Base-by-base conservation (phyloP, 2,329 filamentous ascomycete species). In the Coniella vitis region DNA sequence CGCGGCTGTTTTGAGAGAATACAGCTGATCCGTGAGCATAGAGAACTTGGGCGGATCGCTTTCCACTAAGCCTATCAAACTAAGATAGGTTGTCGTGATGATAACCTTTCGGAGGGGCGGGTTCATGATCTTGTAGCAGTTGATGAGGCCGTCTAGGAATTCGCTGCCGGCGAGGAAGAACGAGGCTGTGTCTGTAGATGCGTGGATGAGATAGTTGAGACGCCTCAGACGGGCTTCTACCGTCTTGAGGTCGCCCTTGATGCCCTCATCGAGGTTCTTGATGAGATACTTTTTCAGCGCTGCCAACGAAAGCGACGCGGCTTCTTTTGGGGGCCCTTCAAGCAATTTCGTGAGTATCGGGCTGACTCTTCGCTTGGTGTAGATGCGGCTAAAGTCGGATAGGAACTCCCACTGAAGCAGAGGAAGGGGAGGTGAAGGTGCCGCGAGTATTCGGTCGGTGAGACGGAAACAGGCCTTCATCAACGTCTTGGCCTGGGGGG, bases 111-210 rank as follows among this genome's bases (percentile, higher is more conserved):
- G 79, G 38, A 90, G 58, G 0, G 75, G 74, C 16, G 78, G 75
- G 49, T 83, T 79, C 64, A 79, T 81, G 49, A 83, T 75, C 42
- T 71, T 74, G 64, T 84, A 90, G 53, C 82, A 82, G 43, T 70
- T 69, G 34, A 80, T 71, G 12, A 95, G 73, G 1, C 85, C 81
- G 62, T 96, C 91, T 17, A 95, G 66, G 57, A 93, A 91, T 65
- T 96, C 91, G 44, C 86, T 90, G 1, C 91, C 91, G 0, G 86
- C 86, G 57, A 95, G 78, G 58, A 95, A 83, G 56, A 87, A 71
- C 1, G 70, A 67, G 17, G 76, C 77, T 1, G 73, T 69, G 17
- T 74, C 69, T 0, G 79, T 71, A 4, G 83, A 87, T 7, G 70
- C 72, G 56, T 80, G 74, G 4, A 89, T 67, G 4, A 90, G 67